Percentiles rank a stretch among this genome's conserved stretches.
Evolutionary conservation across 2,329 filamentous ascomycete genomes (phyloP).

Genomic region (Raffaelea ambrosiae): DNA sequence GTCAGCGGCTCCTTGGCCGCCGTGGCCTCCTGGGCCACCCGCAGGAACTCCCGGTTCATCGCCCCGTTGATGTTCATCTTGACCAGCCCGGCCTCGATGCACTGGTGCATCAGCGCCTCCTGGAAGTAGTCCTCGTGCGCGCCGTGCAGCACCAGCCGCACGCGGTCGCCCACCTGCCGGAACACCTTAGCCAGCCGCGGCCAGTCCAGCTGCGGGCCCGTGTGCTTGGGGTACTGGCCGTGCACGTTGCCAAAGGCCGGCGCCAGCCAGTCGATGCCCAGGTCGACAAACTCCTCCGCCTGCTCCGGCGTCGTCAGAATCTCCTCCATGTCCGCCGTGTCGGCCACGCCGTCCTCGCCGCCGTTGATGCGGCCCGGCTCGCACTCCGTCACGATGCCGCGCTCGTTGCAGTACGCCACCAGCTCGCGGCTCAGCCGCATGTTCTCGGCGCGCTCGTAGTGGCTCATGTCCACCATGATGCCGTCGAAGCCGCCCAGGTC

Average conservation of each 20-base stretch:
- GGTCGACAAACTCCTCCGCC: conserved; percentile 50
- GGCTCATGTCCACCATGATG: conserved; percentile 73
- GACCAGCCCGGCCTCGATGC: conserved; percentile 11
- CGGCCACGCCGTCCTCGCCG: conserved; percentile 54
- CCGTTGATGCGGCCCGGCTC: conserved; percentile 58
- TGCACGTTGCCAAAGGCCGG: conserved; percentile 60
- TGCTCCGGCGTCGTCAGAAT: conserved; percentile 51
- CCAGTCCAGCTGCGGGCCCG: conserved; percentile 45
- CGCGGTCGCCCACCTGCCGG: conserved; percentile 5
- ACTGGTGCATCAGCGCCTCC: conserved; percentile 9
- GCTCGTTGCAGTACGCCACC: conserved; percentile 51
- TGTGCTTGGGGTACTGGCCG: conserved; percentile 48
- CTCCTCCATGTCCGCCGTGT: conserved; percentile 32
- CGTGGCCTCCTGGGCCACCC: conserved; percentile 11
- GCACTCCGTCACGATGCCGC: conserved; percentile 58
- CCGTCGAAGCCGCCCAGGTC: conserved; percentile 53
- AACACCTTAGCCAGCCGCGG: conserved; percentile 37
- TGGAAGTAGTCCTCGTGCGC: conserved; percentile 14
- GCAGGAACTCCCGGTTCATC: conserved; percentile 3
- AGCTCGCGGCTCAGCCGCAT: conserved; percentile 52
- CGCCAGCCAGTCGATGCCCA: conserved; percentile 56
- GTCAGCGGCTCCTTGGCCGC: conserved; percentile 13
- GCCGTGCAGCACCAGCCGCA: conserved; percentile 15
- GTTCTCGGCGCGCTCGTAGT: conserved; percentile 64
- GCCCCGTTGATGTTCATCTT: conserved; percentile 14